Conservation (phyloP, 2,329 filamentous ascomycete species). For the Chaetoscypha palmicola region DNA sequence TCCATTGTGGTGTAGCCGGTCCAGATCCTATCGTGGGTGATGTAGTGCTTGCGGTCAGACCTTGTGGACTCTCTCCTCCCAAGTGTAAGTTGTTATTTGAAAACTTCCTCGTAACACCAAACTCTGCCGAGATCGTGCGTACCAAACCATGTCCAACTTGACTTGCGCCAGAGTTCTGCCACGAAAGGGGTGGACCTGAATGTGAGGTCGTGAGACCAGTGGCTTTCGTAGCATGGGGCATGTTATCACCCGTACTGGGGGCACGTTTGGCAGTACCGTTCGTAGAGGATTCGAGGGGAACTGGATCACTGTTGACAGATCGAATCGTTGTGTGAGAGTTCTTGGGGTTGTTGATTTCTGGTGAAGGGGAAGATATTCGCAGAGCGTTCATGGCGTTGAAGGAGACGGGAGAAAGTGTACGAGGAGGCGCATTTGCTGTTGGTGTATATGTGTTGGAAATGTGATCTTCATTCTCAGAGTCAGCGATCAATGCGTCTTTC, state of each 20-base stretch:
- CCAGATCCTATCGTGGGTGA: background rate
- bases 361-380: slow-evolving; percentile 9
- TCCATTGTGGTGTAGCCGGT: slow-evolving; percentile 39
- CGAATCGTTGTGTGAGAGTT: slow-evolving; percentile 23
- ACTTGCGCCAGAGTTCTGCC: slow-evolving; percentile 18
- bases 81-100: slow-evolving; percentile 16
- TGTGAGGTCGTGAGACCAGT: slow-evolving; percentile 13
- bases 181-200: slow-evolving; percentile 19
- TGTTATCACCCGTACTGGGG: slow-evolving; percentile 16
- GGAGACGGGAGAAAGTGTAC: slow-evolving; percentile 25
- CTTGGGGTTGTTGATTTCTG: slow-evolving; percentile 12
- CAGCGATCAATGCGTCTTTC: background rate
- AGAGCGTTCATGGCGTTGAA: slow-evolving; percentile 26
- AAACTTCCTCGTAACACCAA: slow-evolving; percentile 23
- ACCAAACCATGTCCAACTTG: slow-evolving; percentile 16
- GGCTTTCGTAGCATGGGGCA: slow-evolving; percentile 19
- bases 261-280: slow-evolving; percentile 11
- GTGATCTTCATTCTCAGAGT: background rate
- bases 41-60: slow-evolving; percentile 3
- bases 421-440: slow-evolving; percentile 17
- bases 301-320: slow-evolving; percentile 24
- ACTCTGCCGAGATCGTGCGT: slow-evolving; percentile 28
- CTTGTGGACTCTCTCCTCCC: slow-evolving; percentile 13
- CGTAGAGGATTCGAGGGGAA: slow-evolving; percentile 11
- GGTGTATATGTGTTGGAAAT: background rate